A percentile compares a stretch with the other conserved stretches of the same genome.
These are phyloP conservation scores for Pilobolus umbonatus DNA, from an alignment of 192 early-diverging fungal species.

Conservation along the genomic window DNA sequence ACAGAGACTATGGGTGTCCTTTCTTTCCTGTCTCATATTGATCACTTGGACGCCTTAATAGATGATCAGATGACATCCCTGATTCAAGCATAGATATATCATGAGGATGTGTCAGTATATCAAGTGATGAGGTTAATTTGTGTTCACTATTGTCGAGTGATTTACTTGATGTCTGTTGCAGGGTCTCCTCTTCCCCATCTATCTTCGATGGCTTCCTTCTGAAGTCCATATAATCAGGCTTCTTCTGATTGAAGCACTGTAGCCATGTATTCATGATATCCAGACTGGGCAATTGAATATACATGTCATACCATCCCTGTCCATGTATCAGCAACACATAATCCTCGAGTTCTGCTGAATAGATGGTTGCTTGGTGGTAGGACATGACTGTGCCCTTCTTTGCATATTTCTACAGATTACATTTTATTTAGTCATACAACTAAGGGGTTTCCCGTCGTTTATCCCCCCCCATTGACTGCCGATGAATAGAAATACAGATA, in stretches of 20 bases:
- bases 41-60: not conserved
- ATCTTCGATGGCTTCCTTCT: not conserved
- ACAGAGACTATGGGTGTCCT: not conserved
- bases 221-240: constrained; percentile 8
- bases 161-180: too few species aligned
- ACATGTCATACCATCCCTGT: constrained; percentile 24
- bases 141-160: too few species aligned
- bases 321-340: constrained; percentile 31
- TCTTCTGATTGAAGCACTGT: constrained; percentile 22
- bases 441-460: not conserved
- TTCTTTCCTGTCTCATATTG: not conserved
- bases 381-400: constrained; percentile 21
- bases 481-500: not conserved
- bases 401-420: constrained; percentile 15
- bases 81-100: constrained; percentile 6
- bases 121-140: not conserved
- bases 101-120: not conserved
- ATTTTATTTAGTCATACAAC: not conserved
- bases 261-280: constrained; percentile 24
- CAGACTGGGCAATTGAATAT: constrained; percentile 27
- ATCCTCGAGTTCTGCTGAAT: constrained; percentile 16
- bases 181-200: not conserved
- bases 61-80: constrained; percentile 1
- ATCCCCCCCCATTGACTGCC: too few species aligned
- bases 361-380: constrained; percentile 24